Percentiles rank a stretch among this genome's conserved stretches.
Conservation (phyloP, 2,329 filamentous ascomycete genomes). For the Epichloe coenophiala region DNA sequence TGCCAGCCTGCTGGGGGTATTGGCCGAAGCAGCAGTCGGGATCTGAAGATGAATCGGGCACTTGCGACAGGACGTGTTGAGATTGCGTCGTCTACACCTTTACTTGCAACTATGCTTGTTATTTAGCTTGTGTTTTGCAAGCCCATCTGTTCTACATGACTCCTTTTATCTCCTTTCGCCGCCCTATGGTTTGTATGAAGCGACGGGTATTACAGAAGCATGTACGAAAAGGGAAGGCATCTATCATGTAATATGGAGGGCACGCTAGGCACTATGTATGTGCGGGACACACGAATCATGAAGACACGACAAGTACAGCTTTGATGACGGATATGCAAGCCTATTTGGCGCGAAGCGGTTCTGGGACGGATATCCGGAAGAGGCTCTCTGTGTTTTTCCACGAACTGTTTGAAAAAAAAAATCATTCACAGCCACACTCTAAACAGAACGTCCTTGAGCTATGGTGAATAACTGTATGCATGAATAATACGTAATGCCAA, state of each 20-base stretch:
- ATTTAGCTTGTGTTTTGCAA: not conserved
- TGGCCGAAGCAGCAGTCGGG: slow-evolving; percentile 39
- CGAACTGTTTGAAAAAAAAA: not conserved
- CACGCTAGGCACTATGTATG: not conserved
- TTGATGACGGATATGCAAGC: not conserved
- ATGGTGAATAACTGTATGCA: no score
- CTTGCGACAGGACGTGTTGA: not conserved
- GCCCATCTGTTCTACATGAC: not conserved
- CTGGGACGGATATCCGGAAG: not conserved
- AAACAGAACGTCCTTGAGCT: no score
- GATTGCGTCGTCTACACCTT: not conserved
- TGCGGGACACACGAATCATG: not conserved
- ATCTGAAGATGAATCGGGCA: slow-evolving; percentile 8
- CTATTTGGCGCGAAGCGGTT: not conserved
- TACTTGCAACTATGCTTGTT: not conserved
- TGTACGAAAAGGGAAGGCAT: not conserved
- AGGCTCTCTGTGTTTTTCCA: not conserved
- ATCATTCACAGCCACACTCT: not conserved
- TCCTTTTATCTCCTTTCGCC: not conserved
- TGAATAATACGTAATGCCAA: no score
- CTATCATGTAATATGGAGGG: not conserved
- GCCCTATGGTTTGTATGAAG: not conserved
- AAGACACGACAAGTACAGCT: not conserved
- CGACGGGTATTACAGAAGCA: not conserved
- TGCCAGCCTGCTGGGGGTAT: slow-evolving; percentile 41